Conservation (phyloP, 768 basidiomycete genomes). For the Termitomyces heimii region DNA sequence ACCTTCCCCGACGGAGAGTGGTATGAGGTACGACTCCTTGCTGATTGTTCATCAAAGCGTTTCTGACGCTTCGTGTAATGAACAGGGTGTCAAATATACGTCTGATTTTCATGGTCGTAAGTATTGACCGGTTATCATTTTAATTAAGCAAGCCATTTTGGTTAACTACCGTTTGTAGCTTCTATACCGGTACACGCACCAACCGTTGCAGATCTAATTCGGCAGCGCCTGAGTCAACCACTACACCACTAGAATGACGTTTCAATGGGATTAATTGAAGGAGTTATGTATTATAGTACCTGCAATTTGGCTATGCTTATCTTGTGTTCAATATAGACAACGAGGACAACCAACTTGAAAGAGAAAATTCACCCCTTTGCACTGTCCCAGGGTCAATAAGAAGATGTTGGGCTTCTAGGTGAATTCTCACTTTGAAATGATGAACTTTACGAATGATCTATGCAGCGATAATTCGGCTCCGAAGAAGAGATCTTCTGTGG, state of each 20-base stretch:
- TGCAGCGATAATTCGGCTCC: neutral
- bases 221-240: neutral
- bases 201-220: slow-evolving; percentile 3
- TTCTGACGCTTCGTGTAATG: neutral
- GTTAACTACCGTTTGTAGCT: neutral
- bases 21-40: slow-evolving; percentile 18
- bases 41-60: too few species aligned
- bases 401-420: neutral
- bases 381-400: too few species aligned
- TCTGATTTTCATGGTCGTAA: slow-evolving; percentile 5
- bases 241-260: neutral
- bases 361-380: neutral
- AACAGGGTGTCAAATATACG: slow-evolving; percentile 1
- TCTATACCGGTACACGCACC: slow-evolving; percentile 8
- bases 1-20: slow-evolving; percentile 23
- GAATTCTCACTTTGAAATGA: neutral
- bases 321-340: neutral
- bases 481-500: neutral
- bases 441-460: neutral
- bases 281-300: neutral
- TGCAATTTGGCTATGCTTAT: neutral
- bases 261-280: neutral
- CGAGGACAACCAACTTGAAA: neutral
- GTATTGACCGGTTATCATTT: neutral
- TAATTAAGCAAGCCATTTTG: neutral